Percentiles rank a stretch among this genome's conserved stretches.
phyloP scores from a whole-genome alignment of 306 rosid species.

The Gastrolobium villosum region DNA sequence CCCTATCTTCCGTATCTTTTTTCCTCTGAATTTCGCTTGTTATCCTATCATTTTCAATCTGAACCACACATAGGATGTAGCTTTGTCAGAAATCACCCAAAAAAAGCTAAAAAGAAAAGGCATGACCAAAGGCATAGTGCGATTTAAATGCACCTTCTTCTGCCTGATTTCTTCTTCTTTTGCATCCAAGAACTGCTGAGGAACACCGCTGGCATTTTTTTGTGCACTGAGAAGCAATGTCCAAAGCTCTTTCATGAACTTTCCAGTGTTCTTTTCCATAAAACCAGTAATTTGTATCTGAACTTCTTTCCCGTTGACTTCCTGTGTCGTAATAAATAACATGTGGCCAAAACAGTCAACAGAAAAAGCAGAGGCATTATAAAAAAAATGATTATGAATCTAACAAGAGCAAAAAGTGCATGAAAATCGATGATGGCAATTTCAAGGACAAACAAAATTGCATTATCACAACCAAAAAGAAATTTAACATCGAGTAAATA shows the following conservation, averaged over 20 bases:
- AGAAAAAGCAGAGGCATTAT: background rate
- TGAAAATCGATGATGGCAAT: background rate
- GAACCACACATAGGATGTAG: constrained; percentile 40
- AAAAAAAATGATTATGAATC: background rate
- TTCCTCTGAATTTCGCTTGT: constrained; percentile 75
- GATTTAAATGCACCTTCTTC: constrained; percentile 63
- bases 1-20: constrained; percentile 72
- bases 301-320: constrained; percentile 87
- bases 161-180: constrained; percentile 77
- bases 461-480: background rate
- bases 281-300: constrained; percentile 97
- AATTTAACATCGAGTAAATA: background rate
- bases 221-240: constrained; percentile 91
- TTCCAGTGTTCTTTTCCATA: constrained; percentile 96
- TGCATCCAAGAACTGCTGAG: constrained; percentile 95
- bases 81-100: background rate
- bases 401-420: background rate
- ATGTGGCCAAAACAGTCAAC: background rate
- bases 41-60: constrained; percentile 77
- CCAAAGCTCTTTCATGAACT: constrained; percentile 99
- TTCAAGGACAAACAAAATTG: background rate
- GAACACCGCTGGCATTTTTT: constrained; percentile 92
- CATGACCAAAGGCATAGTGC: background rate
- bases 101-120: background rate
- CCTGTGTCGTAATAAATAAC: constrained; percentile 58